These are phyloP conservation scores for Podospora didyma DNA, from an alignment of 495 filamentous ascomycete genomes.

Conservation along the genomic window DNA sequence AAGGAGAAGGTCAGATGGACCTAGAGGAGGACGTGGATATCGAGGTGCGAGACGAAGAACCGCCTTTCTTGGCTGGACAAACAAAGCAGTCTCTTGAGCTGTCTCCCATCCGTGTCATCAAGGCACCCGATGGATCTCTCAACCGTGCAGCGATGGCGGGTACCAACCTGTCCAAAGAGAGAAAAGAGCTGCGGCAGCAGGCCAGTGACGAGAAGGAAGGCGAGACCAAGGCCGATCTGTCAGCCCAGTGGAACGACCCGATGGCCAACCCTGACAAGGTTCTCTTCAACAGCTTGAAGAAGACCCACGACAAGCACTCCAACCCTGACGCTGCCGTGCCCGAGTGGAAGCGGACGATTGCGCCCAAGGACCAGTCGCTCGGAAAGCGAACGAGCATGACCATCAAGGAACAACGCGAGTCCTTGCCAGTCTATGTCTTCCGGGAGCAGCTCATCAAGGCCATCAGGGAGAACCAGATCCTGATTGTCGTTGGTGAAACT, in stretches of 20 bases:
- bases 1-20: conserved; percentile 84
- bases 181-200: conserved; percentile 82
- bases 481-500: conserved; percentile 97
- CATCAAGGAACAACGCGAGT: conserved; percentile 93
- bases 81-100: conserved; percentile 93
- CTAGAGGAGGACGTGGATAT: conserved; percentile 97
- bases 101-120: conserved; percentile 92
- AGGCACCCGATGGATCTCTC: conserved; percentile 92
- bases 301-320: conserved; percentile 39
- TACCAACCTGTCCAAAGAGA: conserved; percentile 82
- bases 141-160: conserved; percentile 95
- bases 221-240: conserved; percentile 76
- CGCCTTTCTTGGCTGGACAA: conserved; percentile 92
- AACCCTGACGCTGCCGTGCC: conserved; percentile 62
- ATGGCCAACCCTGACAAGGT: conserved; percentile 81
- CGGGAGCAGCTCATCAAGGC: conserved; percentile 84
- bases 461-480: conserved; percentile 78
- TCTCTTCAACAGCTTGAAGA: conserved; percentile 77
- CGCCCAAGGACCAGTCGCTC: conserved; percentile 75
- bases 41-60: conserved; percentile 92
- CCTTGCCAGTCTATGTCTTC: conserved; percentile 86
- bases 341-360: conserved; percentile 87
- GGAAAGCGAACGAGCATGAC: conserved; percentile 86
- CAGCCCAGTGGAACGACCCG: conserved; percentile 93
- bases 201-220: conserved; percentile 82